Evolutionary conservation across 495 filamentous ascomycete genomes (phyloP), one percentile per base, ranked within the genome.

Genomic region (Aspergillus haitiensis): DNA sequence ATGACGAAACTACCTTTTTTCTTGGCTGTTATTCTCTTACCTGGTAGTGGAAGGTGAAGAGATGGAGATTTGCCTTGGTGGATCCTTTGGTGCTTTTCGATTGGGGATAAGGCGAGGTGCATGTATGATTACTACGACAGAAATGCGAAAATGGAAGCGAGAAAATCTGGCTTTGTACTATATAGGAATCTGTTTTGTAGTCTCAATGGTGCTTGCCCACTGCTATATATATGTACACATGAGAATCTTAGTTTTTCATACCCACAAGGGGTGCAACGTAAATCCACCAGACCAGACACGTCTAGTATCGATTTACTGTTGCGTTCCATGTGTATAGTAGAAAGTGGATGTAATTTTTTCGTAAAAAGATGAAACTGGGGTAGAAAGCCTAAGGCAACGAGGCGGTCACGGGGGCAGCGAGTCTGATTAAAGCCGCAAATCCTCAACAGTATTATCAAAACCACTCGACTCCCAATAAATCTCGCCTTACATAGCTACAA

Each of bases 111-210:
- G 10, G 45, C 34, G 51, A 54, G 67, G 64, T 70, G 68, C 62
- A 66, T 78, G 75, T 78, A 78, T 72, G 74, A 78, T 76, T 74
- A 53, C 33, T 54, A 78, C 65, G 75, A 78, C 70, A 71, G 67
- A 69, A 72, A 78, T 65, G 74, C 65, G 71, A 68, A 72, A 72
- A 73, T 69, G 72, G 70, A 69, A 67, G 65, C 57, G 59, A 67
- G 33, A 61, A 63, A 54, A 54, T 59, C 44, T 48, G 54, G 33
- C 58, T 52, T 51, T 59, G 56, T 59, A 55, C 32, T 61, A 27
- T 55, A 49, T 65, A 61, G 15, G 15, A 31, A 18, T 47, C 10
- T 47, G 9, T 21, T 9, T 18, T 35, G 6, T 36, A 18, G 11
- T 52, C 10, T 21, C 32, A 31, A 7, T 61, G 15, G 11, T 12